Percentiles rank a stretch among this genome's conserved stretches.
These are phyloP conservation scores for Triadica sebifera DNA, from an alignment of 345 rosid genomes.

Conservation along the genomic window DNA sequence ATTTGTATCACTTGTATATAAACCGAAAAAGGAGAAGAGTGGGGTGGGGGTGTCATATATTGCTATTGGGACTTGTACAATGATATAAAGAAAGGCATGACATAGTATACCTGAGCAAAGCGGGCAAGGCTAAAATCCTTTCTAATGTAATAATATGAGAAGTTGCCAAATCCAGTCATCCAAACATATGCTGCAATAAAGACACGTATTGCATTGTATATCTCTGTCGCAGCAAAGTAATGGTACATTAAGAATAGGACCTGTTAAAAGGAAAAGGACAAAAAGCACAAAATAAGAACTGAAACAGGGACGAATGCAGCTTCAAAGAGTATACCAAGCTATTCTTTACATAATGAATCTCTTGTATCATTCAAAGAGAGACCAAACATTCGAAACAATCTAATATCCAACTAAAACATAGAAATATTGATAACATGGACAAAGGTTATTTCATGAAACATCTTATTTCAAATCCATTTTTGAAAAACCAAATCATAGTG, in stretches of 20 bases:
- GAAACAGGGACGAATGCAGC: constrained; percentile 12
- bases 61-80: constrained; percentile 2
- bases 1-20: not conserved
- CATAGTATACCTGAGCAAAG: constrained; percentile 68
- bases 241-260: constrained; percentile 95
- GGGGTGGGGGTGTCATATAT: not conserved
- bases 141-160: constrained; percentile 90
- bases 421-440: not conserved
- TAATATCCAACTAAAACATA: constrained; percentile 3
- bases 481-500: not conserved
- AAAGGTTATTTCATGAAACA: not conserved
- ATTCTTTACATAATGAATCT: not conserved
- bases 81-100: constrained; percentile 4
- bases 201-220: constrained; percentile 89
- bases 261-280: constrained; percentile 35
- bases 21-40: not conserved
- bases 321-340: not conserved
- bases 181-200: constrained; percentile 98
- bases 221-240: constrained; percentile 94
- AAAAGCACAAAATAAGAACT: not conserved
- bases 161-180: constrained; percentile 99
- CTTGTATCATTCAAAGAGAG: not conserved
- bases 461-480: not conserved
- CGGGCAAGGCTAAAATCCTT: constrained; percentile 94
- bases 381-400: constrained; percentile 9